Base-by-base conservation (phyloP, 441 rosid genomes). In the Oxalis stricta region DNA sequence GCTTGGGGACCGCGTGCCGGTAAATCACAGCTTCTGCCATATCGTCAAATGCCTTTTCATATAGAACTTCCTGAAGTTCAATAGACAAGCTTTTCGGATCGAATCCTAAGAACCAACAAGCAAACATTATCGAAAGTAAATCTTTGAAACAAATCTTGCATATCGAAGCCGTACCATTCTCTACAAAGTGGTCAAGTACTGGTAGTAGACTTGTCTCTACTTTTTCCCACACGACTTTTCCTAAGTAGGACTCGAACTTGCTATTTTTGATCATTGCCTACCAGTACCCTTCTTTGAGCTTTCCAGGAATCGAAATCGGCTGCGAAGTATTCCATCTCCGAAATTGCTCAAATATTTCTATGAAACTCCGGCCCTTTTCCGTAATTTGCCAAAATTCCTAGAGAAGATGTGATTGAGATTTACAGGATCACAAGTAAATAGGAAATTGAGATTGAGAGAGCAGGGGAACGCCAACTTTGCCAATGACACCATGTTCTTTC, bases 321-420 rank as follows among this genome's bases (percentile, higher is more conserved):
- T 7, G 44, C 58, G 62, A 69, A 33, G 10, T n/a, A 73, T 69
- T 7, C 57, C 58, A 18, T 66, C 58, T 17, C 73, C 76, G 7
- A 64, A 24, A n/a, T 5, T 39, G 30, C 21, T 66, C 64, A 16
- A 73, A 55, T 4, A 62, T 59, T 9, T 59, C 39, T 55, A 26
- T 55, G 35, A 62, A n/a, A 60, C 33, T 55, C 57, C 2, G 44
- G 29, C 7, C 76, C 76, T 33, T 68, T 64, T 5, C 53, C 41
- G 33, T 61, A 68, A 40, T 65, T 71, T n/a, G 5, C 23, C 51
- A 33, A 61, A 41, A 38, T 57, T 55, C 3, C 50, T 62, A 14
- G 46, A 15, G 15, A 63, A 24, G 2, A 73, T 52, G 45, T 70
- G 47, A 13, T 56, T 38, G 9, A 70, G 33, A 46, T 69, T 70